Evolutionary conservation across 2,329 filamentous ascomycete species (phyloP).

Genomic region (Mycosphaerella sp.): DNA sequence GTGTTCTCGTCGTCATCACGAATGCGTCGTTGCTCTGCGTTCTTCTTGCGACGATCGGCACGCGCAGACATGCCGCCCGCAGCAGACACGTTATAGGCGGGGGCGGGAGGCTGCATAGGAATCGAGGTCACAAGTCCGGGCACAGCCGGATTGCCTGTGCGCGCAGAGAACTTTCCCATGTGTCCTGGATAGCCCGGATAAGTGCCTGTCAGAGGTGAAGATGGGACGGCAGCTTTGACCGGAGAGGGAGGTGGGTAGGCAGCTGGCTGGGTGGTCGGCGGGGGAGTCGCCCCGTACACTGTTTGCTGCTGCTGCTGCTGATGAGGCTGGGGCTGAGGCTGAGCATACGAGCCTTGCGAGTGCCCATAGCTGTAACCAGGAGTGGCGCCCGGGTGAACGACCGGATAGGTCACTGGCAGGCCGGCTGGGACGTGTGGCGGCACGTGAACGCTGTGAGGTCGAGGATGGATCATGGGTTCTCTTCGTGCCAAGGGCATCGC

Average conservation of each 20-base stretch:
- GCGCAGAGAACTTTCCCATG: constrained; percentile 24
- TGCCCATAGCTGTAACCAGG: constrained; percentile 26
- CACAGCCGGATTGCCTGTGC: constrained; percentile 19
- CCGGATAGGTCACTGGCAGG: constrained; percentile 13
- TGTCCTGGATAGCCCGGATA: constrained; percentile 19
- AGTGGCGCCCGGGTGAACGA: constrained; percentile 22
- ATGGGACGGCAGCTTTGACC: constrained; percentile 9
- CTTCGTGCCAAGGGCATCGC: constrained; percentile 15
- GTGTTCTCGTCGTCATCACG: constrained; percentile 12
- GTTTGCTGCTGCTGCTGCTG: too few species aligned
- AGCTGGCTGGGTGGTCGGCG: constrained; percentile 20
- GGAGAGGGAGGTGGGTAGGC: constrained; percentile 24
- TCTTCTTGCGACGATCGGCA: constrained; percentile 3
- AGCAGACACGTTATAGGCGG: constrained; percentile 11
- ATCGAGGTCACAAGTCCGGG: constrained; percentile 18
- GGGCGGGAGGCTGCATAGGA: constrained; percentile 7
- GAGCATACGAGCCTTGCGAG: constrained; percentile 13
- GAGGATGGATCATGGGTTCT: constrained; percentile 14
- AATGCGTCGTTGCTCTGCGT: not conserved
- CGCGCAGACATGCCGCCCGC: constrained; percentile 10
- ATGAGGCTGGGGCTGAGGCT: too few species aligned
- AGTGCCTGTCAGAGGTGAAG: constrained; percentile 10
- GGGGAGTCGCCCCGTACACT: constrained; percentile 17
- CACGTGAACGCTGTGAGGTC: constrained; percentile 25
- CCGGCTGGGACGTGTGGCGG: constrained; percentile 9